Conservation (phyloP, 129 eudicot genomes). For the Artemisia annua region DNA sequence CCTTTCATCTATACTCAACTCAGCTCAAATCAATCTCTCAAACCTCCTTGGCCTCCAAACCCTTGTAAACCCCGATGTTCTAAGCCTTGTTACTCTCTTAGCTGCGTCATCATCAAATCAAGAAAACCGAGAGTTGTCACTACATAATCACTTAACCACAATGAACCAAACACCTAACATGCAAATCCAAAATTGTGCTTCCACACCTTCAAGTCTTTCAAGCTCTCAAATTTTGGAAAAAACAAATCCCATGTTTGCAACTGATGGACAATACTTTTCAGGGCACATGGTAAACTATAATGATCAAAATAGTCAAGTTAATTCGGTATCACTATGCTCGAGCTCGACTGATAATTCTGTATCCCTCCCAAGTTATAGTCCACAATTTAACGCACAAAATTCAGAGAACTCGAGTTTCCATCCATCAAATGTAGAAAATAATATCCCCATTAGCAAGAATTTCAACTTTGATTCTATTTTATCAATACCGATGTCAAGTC, state of each 20-base stretch:
- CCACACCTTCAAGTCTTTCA: constrained; percentile 17
- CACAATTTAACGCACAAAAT: constrained; percentile 17
- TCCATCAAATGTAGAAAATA: constrained; percentile 25
- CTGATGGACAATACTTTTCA: constrained; percentile 14
- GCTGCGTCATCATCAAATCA: constrained; percentile 24
- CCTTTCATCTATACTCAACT: constrained; percentile 58
- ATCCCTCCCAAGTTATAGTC: constrained; percentile 20
- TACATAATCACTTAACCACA: constrained; percentile 18
- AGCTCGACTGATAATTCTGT: constrained; percentile 4
- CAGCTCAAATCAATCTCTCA: constrained; percentile 51
- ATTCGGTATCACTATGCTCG: constrained; percentile 14
- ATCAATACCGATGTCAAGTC: constrained; percentile 41
- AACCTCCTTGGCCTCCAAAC: constrained; percentile 61
- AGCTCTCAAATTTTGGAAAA: constrained; percentile 22
- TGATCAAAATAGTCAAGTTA: constrained; percentile 22
- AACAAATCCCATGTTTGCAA: constrained; percentile 23
- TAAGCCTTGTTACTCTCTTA: constrained; percentile 48
- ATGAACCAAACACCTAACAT: constrained; percentile 33
- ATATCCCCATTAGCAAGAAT: constrained; percentile 23
- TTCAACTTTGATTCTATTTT: constrained; percentile 41
- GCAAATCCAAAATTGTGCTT: constrained; percentile 18
- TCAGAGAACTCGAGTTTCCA: constrained; percentile 40
- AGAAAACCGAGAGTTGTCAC: constrained; percentile 29
- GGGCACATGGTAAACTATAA: constrained; percentile 9
- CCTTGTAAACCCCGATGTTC: constrained; percentile 53